A percentile compares a stretch with the other conserved stretches of the same genome.
phyloP scores from a whole-genome alignment of 2,329 filamentous ascomycete species.

The Parastagonospora avenae region DNA sequence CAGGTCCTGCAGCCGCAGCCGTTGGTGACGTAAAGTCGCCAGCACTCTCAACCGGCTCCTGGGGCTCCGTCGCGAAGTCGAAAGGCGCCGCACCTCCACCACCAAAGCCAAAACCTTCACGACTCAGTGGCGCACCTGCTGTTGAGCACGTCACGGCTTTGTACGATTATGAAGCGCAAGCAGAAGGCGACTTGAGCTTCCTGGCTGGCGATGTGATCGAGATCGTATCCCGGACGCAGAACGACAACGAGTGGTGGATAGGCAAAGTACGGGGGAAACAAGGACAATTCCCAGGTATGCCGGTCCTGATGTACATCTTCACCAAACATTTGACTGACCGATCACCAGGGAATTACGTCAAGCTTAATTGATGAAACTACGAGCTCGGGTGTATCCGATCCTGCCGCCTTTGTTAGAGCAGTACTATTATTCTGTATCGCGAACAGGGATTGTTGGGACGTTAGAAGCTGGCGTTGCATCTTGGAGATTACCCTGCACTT shows the following conservation, averaged over 20 bases:
- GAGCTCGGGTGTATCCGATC: background rate
- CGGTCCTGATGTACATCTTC: background rate
- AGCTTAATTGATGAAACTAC: slow-evolving; percentile 38
- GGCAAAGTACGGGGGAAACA: slow-evolving; percentile 78
- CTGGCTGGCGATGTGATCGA: slow-evolving; percentile 87
- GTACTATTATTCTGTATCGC: background rate
- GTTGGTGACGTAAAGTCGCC: slow-evolving; percentile 31
- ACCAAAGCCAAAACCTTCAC: slow-evolving; percentile 68
- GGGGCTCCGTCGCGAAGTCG: slow-evolving; percentile 53
- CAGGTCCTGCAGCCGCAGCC: slow-evolving; percentile 29
- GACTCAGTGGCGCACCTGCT: slow-evolving; percentile 67
- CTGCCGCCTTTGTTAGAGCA: background rate
- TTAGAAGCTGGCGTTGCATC: background rate
- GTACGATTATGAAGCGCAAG: slow-evolving; percentile 96
- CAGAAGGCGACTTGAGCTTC: slow-evolving; percentile 92
- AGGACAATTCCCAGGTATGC: slow-evolving; percentile 92
- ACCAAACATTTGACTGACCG: slow-evolving; percentile 22
- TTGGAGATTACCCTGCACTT: background rate
- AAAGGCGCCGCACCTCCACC: slow-evolving; percentile 57
- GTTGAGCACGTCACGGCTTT: slow-evolving; percentile 85
- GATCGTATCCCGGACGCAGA: slow-evolving; percentile 79
- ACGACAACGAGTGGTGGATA: slow-evolving; percentile 97
- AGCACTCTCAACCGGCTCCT: slow-evolving; percentile 42
- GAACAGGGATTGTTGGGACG: background rate
- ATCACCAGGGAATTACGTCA: slow-evolving; percentile 51